These are phyloP conservation scores for Tetracladium maxilliforme DNA, from an alignment of 2,329 filamentous ascomycete species.

Conservation along the genomic window DNA sequence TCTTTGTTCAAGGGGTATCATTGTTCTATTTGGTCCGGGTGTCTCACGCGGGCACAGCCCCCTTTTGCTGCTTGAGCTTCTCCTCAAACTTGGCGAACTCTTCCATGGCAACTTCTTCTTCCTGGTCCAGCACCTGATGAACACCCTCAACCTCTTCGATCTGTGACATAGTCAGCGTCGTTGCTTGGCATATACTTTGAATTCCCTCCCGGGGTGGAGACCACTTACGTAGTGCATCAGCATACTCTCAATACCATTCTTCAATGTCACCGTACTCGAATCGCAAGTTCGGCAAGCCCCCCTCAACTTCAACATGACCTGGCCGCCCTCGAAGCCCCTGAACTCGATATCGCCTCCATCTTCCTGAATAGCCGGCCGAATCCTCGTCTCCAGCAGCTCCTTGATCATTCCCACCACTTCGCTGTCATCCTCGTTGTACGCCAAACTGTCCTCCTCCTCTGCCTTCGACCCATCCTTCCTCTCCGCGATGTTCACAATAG, in stretches of 20 bases:
- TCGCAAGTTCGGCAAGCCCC: slow-evolving; percentile 94
- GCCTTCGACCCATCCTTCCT: slow-evolving; percentile 35
- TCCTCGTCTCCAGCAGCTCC: slow-evolving; percentile 87
- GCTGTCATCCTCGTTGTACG: slow-evolving; percentile 78
- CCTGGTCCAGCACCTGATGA: slow-evolving; percentile 76
- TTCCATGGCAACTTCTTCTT: slow-evolving; percentile 73
- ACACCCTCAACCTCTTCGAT: slow-evolving; percentile 95
- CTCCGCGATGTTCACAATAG: slow-evolving; percentile 60
- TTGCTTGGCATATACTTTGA: slow-evolving; percentile 1
- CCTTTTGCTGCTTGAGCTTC: slow-evolving; percentile 48
- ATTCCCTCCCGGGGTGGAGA: not conserved
- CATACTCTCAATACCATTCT: slow-evolving; percentile 98
- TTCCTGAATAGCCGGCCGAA: slow-evolving; percentile 90
- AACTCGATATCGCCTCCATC: slow-evolving; percentile 97
- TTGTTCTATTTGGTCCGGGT: not conserved
- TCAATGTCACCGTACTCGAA: slow-evolving; percentile 89
- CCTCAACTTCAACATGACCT: slow-evolving; percentile 73
- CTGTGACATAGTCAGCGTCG: slow-evolving; percentile 25
- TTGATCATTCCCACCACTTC: slow-evolving; percentile 99
- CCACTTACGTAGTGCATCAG: slow-evolving; percentile 80
- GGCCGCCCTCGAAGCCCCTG: slow-evolving; percentile 72
- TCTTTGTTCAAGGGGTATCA: slow-evolving; percentile 17
- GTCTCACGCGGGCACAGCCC: slow-evolving; percentile 9
- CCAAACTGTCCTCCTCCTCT: slow-evolving; percentile 51
- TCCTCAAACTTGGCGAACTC: slow-evolving; percentile 96